These are phyloP conservation scores for Suhomyces sp. DNA, from an alignment of 805 yeast species.

Conservation along the genomic window DNA sequence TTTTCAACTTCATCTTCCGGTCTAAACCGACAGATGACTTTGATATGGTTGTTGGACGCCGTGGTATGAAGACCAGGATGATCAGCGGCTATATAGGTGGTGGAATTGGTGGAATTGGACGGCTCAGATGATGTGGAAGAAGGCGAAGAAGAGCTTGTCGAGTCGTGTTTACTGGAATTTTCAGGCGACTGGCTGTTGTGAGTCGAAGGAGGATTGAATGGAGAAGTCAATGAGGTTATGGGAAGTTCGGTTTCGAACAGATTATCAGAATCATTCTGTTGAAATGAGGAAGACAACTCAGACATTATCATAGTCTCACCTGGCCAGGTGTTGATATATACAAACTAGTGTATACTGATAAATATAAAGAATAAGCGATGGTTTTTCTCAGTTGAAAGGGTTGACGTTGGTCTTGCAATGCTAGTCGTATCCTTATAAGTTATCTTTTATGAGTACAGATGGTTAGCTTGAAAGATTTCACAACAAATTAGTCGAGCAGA, in stretches of 20 bases:
- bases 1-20: constrained; percentile 47
- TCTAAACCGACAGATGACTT: constrained; percentile 71
- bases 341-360: no score
- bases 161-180: neutral
- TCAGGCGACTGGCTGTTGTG: neutral
- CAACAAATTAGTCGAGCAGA: neutral
- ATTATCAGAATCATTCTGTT: constrained; percentile 1
- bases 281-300: neutral
- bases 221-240: neutral
- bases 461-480: neutral
- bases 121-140: neutral
- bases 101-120: neutral
- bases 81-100: constrained; percentile 1
- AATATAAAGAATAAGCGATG: no score
- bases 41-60: constrained; percentile 38
- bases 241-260: constrained; percentile 1
- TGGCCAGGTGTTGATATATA: no score
- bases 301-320: neutral
- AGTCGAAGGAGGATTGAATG: constrained; percentile 3
- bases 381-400: no score
- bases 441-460: neutral
- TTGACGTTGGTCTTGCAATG: no score
- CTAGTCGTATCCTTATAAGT: no score
- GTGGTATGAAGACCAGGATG: constrained; percentile 2
- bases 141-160: neutral